A percentile compares a stretch with the other conserved stretches of the same genome.
These are phyloP conservation scores for Eimeria acervulina DNA, from an alignment of 169 alveolate genomes.

Conservation along the genomic window DNA sequence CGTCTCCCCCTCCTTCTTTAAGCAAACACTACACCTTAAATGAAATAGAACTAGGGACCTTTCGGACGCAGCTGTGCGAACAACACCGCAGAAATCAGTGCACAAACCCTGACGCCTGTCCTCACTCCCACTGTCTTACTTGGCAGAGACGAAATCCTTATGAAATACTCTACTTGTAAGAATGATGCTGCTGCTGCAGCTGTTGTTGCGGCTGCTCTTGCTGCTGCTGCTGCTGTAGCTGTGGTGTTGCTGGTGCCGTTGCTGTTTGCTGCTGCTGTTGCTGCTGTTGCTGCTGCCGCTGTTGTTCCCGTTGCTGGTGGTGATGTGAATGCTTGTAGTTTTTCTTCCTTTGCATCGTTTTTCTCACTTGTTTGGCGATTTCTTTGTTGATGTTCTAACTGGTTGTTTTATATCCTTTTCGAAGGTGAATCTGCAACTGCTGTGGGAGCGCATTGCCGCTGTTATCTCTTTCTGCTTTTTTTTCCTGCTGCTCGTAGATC, in stretches of 20 bases:
- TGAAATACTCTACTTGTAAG: constrained; percentile 86
- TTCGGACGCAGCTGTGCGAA: constrained; percentile 92
- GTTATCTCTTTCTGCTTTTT: not conserved
- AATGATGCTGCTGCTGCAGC: not conserved
- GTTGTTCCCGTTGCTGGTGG: not conserved
- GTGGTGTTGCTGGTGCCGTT: not conserved
- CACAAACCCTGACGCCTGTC: constrained; percentile 91
- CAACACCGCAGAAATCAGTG: constrained; percentile 90
- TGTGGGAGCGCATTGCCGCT: not conserved
- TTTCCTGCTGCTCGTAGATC: not conserved
- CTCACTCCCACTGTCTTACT: constrained; percentile 93
- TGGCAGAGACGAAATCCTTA: constrained; percentile 94
- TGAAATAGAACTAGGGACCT: constrained; percentile 89
- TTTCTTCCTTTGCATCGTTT: not conserved
- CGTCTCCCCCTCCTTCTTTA: constrained; percentile 60
- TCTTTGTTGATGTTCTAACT: not conserved
- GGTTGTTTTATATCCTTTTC: not conserved
- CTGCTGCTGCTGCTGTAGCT: not conserved
- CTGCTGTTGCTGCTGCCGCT: not conserved
- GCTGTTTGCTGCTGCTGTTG: not conserved
- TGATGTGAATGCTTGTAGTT: not conserved
- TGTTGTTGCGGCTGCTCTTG: not conserved
- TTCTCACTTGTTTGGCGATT: not conserved
- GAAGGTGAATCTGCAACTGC: not conserved
- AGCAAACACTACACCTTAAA: constrained; percentile 64